phyloP scores from a whole-genome alignment of 1,284 basidiomycete species.

The Trametes hirsuta region DNA sequence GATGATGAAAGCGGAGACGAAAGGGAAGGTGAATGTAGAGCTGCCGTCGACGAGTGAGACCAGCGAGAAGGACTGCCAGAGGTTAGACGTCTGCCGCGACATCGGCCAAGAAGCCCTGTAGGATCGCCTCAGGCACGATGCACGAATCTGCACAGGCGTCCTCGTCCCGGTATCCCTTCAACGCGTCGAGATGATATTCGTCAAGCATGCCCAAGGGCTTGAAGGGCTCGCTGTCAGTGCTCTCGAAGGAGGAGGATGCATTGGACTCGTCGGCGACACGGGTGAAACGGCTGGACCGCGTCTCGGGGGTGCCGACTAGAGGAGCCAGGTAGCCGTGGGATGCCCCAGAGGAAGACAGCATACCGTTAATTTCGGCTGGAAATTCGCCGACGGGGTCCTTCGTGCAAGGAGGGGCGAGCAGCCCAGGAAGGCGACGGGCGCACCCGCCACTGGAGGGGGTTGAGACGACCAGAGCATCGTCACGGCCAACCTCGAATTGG shows the following conservation, averaged over 20 bases:
- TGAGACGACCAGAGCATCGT: not conserved
- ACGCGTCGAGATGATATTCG: constrained; percentile 4
- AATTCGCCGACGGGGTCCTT: not conserved
- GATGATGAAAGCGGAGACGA: not conserved
- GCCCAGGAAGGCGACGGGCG: not conserved
- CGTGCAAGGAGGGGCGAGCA: not conserved
- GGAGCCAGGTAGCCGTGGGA: not conserved
- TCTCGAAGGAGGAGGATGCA: constrained; percentile 3
- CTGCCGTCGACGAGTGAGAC: not conserved
- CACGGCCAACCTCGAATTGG: not conserved
- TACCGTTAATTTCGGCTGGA: not conserved
- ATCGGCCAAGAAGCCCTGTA: too few species aligned
- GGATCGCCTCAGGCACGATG: not conserved
- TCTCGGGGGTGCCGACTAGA: not conserved
- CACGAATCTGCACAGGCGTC: not conserved
- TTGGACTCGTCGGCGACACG: constrained; percentile 5
- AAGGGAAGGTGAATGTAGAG: not conserved
- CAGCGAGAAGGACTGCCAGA: not conserved
- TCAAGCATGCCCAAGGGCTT: constrained; percentile 10
- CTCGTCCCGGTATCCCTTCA: not conserved
- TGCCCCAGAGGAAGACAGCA: not conserved
- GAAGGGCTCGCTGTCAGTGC: constrained; percentile 5
- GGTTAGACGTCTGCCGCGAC: not conserved
- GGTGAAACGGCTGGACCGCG: not conserved
- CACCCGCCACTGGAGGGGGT: not conserved